A percentile compares a stretch with the other conserved stretches of the same genome.
Conservation (phyloP, 1,284 basidiomycete genomes). For the Stereum hirsutum region DNA sequence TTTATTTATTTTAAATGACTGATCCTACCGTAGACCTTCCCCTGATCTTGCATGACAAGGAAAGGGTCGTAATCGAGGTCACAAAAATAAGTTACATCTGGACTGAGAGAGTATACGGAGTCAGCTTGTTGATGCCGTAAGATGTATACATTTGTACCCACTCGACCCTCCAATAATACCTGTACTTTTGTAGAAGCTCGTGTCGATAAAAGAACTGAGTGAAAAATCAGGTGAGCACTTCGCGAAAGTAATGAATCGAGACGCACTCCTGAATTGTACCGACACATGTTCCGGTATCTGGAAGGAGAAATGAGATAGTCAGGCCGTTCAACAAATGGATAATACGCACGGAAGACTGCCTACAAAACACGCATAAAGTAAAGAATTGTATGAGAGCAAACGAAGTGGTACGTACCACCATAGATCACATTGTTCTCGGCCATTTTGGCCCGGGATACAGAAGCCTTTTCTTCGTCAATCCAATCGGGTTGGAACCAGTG, state of each 20-base stretch:
- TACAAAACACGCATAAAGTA: neutral
- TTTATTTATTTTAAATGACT: neutral
- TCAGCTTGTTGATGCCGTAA: neutral
- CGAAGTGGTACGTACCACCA: conserved; percentile 44
- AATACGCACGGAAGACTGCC: conserved; percentile 7
- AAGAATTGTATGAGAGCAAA: neutral
- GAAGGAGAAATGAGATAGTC: neutral
- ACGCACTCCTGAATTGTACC: conserved; percentile 87
- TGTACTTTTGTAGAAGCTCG: conserved; percentile 71
- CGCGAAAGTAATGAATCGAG: neutral
- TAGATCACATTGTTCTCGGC: conserved; percentile 28
- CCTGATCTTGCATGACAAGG: conserved; percentile 46
- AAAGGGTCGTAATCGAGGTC: conserved; percentile 53
- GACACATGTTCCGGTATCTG: conserved; percentile 86
- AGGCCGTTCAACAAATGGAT: too few relatives aligned
- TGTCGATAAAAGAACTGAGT: conserved; percentile 80
- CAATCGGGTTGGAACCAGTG: conserved; percentile 51
- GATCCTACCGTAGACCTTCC: conserved; percentile 36
- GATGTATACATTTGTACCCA: conserved; percentile 17
- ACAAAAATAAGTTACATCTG: conserved; percentile 41
- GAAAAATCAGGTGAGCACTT: conserved; percentile 5
- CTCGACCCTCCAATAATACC: conserved; percentile 90
- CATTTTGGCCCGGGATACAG: conserved; percentile 15
- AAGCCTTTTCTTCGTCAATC: conserved; percentile 62
- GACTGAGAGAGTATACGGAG: conserved; percentile 4